phyloP scores from a whole-genome alignment of 2,329 filamentous ascomycete genomes.

The Talaromyces sp. region DNA sequence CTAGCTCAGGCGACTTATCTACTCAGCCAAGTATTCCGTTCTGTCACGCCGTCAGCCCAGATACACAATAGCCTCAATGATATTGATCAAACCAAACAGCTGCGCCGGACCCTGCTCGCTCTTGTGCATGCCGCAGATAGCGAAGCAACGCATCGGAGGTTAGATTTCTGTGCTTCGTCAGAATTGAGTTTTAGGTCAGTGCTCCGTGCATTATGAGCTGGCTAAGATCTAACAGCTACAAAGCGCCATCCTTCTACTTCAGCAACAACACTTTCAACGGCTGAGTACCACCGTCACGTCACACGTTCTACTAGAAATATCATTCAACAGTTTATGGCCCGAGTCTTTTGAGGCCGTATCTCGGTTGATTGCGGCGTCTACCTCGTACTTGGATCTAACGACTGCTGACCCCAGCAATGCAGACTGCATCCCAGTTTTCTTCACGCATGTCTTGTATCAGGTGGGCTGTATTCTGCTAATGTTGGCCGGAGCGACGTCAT shows the following conservation, averaged over 20 bases:
- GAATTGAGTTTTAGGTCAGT: background rate
- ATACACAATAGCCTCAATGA: background rate
- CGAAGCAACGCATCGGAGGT: background rate
- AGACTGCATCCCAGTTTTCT: background rate
- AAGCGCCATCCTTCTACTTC: background rate
- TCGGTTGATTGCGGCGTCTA: background rate
- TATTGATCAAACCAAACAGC: background rate
- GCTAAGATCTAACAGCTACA: background rate
- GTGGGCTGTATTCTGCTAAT: conserved; percentile 1
- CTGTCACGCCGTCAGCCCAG: background rate
- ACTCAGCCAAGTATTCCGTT: background rate
- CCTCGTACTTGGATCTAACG: background rate
- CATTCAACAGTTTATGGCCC: background rate
- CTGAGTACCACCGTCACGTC: background rate
- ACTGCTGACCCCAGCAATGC: background rate
- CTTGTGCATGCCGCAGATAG: background rate
- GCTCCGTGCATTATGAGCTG: background rate
- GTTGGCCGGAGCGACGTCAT: background rate
- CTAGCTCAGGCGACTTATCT: background rate
- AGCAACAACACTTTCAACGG: background rate
- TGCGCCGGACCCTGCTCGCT: background rate
- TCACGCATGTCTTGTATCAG: background rate
- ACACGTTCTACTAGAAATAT: background rate
- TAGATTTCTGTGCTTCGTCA: background rate
- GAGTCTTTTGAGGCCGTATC: background rate